Evolutionary conservation across 257 asterid species (phyloP), one percentile per base, ranked within the genome.

Genomic region (Jasminum sambac): DNA sequence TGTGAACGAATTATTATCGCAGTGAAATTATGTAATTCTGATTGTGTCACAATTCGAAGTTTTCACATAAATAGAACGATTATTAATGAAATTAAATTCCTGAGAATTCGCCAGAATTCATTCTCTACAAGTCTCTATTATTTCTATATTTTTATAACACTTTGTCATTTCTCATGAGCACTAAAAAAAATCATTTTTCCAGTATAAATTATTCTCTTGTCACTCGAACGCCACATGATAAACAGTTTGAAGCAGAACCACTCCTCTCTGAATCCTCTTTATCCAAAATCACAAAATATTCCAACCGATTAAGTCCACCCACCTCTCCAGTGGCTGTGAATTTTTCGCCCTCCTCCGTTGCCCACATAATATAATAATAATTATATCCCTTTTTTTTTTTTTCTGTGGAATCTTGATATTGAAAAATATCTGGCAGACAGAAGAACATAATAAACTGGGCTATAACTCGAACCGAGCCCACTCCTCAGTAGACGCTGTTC

Each of bases 291-390:
- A 42, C 63, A n/a, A 75, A 67, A 11, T 68, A 44, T 37, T 41
- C 39, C 79, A 73, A 60, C 66, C 71, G 72, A 23, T 43, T 39
- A 76, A 81, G 79, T 82, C 85, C 74, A 67, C 78, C 78, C 76
- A 23, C 46, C 61, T 36, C 77, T 70, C 79, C 91, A 80, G 95
- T 88, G 95, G 95, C 72, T 76, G 84, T 83, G 86, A 79, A 76
- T 4, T 50, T 21, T 52, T 52, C 74, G 85, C 69, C 72, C 72
- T 73, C 37, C 70, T 74, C 55, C 68, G 41, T 73, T 75, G 78
- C 90, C 87, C 12, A 83, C 84, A 72, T 66, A 11, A 23, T 40
- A 12, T 39, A 43, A 42, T 26, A 25, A 55, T 24, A 13, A 67
- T 38, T 5, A 68, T 10, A 62, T 26, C 7, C 37, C 13, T 4